These are phyloP conservation scores for Aphanomyces euteiches DNA, from an alignment of 352 stramenopile species.

Conservation along the genomic window DNA sequence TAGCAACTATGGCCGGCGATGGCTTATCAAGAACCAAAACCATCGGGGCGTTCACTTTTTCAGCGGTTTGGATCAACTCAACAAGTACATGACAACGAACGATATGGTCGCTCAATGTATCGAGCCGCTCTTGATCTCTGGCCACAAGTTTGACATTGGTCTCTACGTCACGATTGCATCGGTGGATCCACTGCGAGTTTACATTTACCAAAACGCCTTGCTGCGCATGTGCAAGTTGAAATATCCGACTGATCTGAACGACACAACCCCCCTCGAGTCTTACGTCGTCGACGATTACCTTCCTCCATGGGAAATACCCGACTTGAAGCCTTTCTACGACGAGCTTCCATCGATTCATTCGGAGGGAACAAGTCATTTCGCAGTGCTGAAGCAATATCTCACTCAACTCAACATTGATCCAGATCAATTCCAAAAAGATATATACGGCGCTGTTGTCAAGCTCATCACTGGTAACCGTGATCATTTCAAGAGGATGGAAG, in stretches of 20 bases:
- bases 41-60: conserved; percentile 20
- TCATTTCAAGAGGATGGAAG: conserved; percentile 45
- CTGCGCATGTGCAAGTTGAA: conserved; percentile 64
- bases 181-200: conserved; percentile 76
- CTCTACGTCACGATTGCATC: conserved; percentile 86
- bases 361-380: conserved; percentile 63
- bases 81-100: conserved; percentile 19
- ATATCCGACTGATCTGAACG: conserved; percentile 49
- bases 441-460: conserved; percentile 59
- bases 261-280: conserved; percentile 40
- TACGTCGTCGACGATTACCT: conserved; percentile 74
- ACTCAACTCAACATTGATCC: conserved; percentile 55
- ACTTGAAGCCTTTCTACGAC: conserved; percentile 55
- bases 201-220: conserved; percentile 69
- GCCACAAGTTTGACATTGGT: conserved; percentile 83
- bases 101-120: conserved; percentile 61
- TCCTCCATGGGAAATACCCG: conserved; percentile 65
- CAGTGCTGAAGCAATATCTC: conserved; percentile 66
- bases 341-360: conserved; percentile 54
- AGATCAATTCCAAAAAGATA: conserved; percentile 54
- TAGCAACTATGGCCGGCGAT: conserved; percentile 14
- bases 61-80: conserved; percentile 14
- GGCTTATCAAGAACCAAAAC: conserved; percentile 15
- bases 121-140: conserved; percentile 80
- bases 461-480: conserved; percentile 54